Evolutionary conservation across 164 flowering plant genomes (phyloP).

Genomic region (Tetracentron sinense): DNA sequence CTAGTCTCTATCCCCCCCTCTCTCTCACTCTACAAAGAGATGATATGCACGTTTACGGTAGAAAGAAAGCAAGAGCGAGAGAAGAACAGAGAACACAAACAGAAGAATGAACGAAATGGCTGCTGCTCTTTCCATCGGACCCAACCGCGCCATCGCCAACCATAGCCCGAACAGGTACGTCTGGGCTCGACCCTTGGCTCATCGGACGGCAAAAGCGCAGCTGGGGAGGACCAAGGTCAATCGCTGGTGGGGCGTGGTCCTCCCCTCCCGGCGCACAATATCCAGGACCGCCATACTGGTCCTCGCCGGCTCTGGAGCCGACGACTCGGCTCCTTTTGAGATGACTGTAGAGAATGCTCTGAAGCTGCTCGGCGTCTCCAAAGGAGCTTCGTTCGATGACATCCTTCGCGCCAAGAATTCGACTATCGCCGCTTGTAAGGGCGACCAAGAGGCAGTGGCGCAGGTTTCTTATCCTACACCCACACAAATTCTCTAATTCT

Average conservation of each 20-base stretch:
- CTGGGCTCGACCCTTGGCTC: background rate
- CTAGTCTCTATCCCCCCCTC: background rate
- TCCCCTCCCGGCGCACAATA: conserved; percentile 18
- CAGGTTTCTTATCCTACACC: conserved; percentile 41
- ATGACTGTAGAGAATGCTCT: conserved; percentile 90
- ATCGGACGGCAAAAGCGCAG: background rate
- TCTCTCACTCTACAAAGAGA: conserved; percentile 4
- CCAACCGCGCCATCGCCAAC: conserved; percentile 18
- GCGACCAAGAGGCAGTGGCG: conserved; percentile 57
- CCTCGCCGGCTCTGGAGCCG: conserved; percentile 39
- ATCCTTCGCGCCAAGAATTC: conserved; percentile 84
- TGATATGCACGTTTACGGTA: background rate
- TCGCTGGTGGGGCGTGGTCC: conserved; percentile 10
- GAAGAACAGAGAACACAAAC: background rate
- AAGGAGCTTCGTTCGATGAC: conserved; percentile 82
- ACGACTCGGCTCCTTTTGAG: conserved; percentile 70
- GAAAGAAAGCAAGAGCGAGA: background rate
- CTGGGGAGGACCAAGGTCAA: background rate
- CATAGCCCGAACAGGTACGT: background rate
- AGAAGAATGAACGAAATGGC: conserved; percentile 22
- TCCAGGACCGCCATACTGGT: conserved; percentile 8
- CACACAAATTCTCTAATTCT: background rate
- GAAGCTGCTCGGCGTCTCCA: conserved; percentile 77
- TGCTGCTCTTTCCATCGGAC: conserved; percentile 27
- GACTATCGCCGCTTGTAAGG: conserved; percentile 61